A percentile compares a stretch with the other conserved stretches of the same genome.
These are phyloP conservation scores for Alternaria dauci DNA, from an alignment of 2,329 filamentous ascomycete genomes.

Conservation along the genomic window DNA sequence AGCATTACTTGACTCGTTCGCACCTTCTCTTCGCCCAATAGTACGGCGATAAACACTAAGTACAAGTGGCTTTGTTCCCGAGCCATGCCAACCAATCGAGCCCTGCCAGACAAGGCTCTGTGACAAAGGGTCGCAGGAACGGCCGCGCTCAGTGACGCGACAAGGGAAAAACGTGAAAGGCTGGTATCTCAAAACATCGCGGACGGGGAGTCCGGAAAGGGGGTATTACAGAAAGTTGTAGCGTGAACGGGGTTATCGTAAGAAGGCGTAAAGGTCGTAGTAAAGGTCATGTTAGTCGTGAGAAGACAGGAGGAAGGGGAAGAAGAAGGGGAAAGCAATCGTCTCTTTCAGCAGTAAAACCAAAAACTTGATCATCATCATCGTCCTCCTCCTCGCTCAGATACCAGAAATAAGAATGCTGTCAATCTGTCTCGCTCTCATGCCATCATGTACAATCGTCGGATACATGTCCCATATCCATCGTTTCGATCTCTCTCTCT, in stretches of 20 bases:
- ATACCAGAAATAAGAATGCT: slow-evolving; percentile 7
- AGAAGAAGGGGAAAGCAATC: slow-evolving; percentile 14
- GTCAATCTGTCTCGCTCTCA: slow-evolving; percentile 13
- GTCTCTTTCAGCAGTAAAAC: slow-evolving; percentile 26
- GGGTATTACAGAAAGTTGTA: slow-evolving; percentile 23
- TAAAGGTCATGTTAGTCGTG: slow-evolving; percentile 5
- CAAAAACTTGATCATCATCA: slow-evolving; percentile 9
- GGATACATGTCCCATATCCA: slow-evolving; percentile 29
- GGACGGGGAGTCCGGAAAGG: slow-evolving; percentile 10
- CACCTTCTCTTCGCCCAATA: slow-evolving; percentile 17
- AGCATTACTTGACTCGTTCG: slow-evolving; percentile 16
- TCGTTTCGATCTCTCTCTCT: slow-evolving; percentile 19
- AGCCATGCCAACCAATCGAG: slow-evolving; percentile 17
- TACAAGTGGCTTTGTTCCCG: slow-evolving; percentile 10
- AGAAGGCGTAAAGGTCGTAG: slow-evolving; percentile 9
- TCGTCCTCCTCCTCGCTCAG: slow-evolving; percentile 6
- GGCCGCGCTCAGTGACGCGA: slow-evolving; percentile 9
- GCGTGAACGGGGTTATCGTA: slow-evolving; percentile 2
- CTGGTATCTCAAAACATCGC: slow-evolving; percentile 20
- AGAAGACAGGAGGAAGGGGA: slow-evolving; percentile 1
- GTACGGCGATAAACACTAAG: slow-evolving; percentile 10
- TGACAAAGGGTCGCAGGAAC: slow-evolving; percentile 20
- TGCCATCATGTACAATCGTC: slow-evolving; percentile 32
- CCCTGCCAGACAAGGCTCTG: slow-evolving; percentile 13
- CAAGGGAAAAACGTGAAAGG: slow-evolving; percentile 7